Evolutionary conservation across 2,329 filamentous ascomycete genomes (phyloP).

Genomic region (Septoria linicola): DNA sequence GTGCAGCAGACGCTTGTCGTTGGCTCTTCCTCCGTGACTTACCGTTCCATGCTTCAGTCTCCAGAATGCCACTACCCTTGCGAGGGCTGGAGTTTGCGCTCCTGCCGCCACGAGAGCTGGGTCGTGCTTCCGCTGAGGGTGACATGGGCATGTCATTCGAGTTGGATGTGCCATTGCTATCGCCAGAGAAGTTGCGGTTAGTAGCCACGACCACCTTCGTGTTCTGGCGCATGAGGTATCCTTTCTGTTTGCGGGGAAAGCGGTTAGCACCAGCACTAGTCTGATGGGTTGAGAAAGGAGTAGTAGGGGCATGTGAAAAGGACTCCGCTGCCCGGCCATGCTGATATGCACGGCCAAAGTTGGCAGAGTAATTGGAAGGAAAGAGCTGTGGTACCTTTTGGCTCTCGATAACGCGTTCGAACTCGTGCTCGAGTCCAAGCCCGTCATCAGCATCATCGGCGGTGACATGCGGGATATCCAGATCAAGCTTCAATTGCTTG

Average conservation of each 20-base stretch:
- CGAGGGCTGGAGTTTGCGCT: constrained; percentile 65
- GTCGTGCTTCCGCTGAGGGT: constrained; percentile 49
- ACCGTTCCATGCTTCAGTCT: constrained; percentile 94
- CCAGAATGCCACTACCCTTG: constrained; percentile 83
- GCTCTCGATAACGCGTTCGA: constrained; percentile 89
- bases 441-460: constrained; percentile 72
- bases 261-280: constrained; percentile 44
- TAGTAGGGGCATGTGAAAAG: constrained; percentile 16
- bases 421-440: constrained; percentile 85
- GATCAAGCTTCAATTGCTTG: constrained; percentile 38
- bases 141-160: constrained; percentile 52
- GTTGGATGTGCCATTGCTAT: constrained; percentile 31
- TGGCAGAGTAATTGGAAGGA: constrained; percentile 7
- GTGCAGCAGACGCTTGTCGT: constrained; percentile 53
- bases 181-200: constrained; percentile 54
- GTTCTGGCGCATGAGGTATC: constrained; percentile 97
- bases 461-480: constrained; percentile 75
- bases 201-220: constrained; percentile 96
- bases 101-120: constrained; percentile 52
- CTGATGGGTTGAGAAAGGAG: constrained; percentile 20
- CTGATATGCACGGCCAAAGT: not conserved
- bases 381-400: constrained; percentile 75
- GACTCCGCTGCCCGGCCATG: constrained; percentile 6
- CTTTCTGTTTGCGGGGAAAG: constrained; percentile 70
- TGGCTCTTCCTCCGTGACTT: constrained; percentile 68